Evolutionary conservation across 768 basidiomycete genomes (phyloP), one percentile per base, ranked within the genome.

Genomic region (Lepiota subincarnata): DNA sequence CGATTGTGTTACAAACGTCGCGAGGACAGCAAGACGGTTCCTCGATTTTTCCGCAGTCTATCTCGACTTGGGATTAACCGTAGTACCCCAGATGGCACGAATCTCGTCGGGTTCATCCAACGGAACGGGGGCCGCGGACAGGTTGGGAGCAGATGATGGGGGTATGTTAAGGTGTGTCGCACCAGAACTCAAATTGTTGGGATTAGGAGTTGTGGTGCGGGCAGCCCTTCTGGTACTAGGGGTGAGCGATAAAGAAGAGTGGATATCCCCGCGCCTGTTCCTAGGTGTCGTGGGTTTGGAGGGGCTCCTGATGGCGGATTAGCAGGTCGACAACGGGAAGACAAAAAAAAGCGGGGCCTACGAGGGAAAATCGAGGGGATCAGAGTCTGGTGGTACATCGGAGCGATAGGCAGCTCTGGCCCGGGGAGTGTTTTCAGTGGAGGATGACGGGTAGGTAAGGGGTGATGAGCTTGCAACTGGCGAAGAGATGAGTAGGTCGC

Each of bases 21-120:
- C 97, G 84, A 1, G 94, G 94, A n/a, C n/a, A n/a, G n/a, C n/a
- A n/a, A n/a, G n/a, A n/a, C n/a, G n/a, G n/a, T n/a, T n/a, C n/a
- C n/a, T 88, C 84, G 60, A 99, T 98, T 69, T 92, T 91, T 39
- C 96, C 97, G n/a, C 95, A 86, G 68, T 98, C 95, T 46, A 98
- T 97, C 64, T 97, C 94, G 57, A 92, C 90, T 65, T 93, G 93
- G 7, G 78, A 59, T 91, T 89, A 62, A 99, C 94, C 1, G 92
- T 95, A 0, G 96, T 99, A 28, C 97, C 97, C 96, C 97, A 99
- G 56, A 99, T 92, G 20, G 92, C 93, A 50, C 90, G 80, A 47
- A 92, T 88, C 59, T 90, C 90, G 53, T 90, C 89, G 0, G 86
- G 87, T 50, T 87, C 86, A 56, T 87, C 89, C 11, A 80, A 82